Evolutionary conservation across 2,329 filamentous ascomycete genomes (phyloP).

Genomic region (Penicillium expansum): DNA sequence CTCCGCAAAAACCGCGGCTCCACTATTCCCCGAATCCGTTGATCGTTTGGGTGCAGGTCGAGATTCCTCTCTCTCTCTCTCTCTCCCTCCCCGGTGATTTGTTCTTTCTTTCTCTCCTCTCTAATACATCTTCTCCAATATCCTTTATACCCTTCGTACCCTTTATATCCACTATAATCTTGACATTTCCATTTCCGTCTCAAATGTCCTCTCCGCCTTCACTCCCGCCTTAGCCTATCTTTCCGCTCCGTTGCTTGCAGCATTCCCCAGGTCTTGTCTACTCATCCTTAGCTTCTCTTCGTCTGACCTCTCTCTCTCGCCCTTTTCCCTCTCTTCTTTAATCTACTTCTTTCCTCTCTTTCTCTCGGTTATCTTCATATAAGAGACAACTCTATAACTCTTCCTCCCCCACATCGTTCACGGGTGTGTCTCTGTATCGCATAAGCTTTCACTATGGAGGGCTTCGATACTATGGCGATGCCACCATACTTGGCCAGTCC

Average conservation of each 20-base stretch:
- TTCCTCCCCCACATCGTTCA: conserved; percentile 8
- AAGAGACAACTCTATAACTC: neutral
- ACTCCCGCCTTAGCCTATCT: conserved; percentile 9
- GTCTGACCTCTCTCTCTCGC: conserved; percentile 1
- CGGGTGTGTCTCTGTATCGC: conserved; percentile 7
- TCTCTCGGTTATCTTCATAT: neutral
- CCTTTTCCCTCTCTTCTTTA: neutral
- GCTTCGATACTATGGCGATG: conserved; percentile 62
- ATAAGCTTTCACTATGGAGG: conserved; percentile 46
- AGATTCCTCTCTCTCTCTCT: conserved; percentile 26
- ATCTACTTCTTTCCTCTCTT: conserved; percentile 2
- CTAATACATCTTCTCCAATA: no score
- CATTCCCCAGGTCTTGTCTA: conserved; percentile 10
- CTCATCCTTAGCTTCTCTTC: conserved; percentile 8
- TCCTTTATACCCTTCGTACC: neutral
- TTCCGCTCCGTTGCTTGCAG: conserved; percentile 11
- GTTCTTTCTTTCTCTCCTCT: neutral
- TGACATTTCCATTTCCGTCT: conserved; percentile 5
- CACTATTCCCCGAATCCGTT: conserved; percentile 32
- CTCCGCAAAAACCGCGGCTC: conserved; percentile 29
- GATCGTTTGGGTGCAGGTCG: conserved; percentile 15
- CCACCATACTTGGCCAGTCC: conserved; percentile 58
- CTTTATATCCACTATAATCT: neutral
- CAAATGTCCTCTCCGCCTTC: conserved; percentile 11
- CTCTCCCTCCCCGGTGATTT: conserved; percentile 20